Evolutionary conservation across 208 protist genomes (phyloP), one percentile per base, ranked within the genome.

Genomic region (Angomonas ambiguus): DNA sequence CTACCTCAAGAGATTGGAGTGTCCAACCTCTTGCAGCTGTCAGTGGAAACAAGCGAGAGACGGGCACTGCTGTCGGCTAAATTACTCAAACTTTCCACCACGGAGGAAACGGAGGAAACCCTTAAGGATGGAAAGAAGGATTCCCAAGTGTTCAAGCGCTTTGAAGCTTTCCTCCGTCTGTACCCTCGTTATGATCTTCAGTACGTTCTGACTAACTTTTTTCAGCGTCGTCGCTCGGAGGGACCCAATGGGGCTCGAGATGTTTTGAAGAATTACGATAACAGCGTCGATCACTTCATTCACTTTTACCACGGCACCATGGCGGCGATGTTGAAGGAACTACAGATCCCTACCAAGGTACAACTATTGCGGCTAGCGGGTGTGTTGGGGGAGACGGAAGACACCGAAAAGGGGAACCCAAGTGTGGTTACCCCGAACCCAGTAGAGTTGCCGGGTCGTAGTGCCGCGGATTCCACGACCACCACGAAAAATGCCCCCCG

Each of bases 281-380:
- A 77, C 64, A 76, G 71, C 25, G 34, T 86, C 2, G 73, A 51
- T 16, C 67, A 76, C 18, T 65, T 91, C 22, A 72, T 93, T 42
- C 87, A 93, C 71, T 93, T 87, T 64, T 81, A 86, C 65, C 87
- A 93, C 63, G 71, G 74, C 45, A 82, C 81, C 51, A 69, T 67
- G 20, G 27, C 74, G 20, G 80, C 72, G n/a, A 72, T 93, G 28
- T 56, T 85, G 70, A 69, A 76, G 25, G 82, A 88, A 69, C 68
- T 93, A 25, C 74, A 73, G 25, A 69, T 76, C 20, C 45, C 45
- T 20, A 53, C 45, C 45, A 13, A 24, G 18, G 18, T 53, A 5
- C 45, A 53, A n/a, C 45, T 53, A n/a, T 20, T 53, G 20, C 45
- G 45, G 20, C 20, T 53, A 20, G 45, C 45, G 55, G 55, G 20